Evolutionary conservation across 1,284 basidiomycete genomes (phyloP).

Genomic region (Blastosporella zonata): DNA sequence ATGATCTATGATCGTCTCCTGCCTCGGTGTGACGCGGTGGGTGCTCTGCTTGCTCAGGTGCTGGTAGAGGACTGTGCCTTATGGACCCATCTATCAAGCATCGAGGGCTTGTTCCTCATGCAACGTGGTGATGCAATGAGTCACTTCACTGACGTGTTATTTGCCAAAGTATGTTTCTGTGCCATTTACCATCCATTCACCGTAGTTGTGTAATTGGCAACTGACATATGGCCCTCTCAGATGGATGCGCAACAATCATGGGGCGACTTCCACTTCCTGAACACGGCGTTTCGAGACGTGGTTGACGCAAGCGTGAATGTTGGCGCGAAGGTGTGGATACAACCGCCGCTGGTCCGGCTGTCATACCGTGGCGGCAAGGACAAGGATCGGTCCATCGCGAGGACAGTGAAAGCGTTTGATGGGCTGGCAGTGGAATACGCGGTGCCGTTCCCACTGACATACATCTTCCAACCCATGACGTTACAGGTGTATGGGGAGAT

Average conservation of each 20-base stretch:
- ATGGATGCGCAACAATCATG: conserved; percentile 70
- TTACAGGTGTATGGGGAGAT: conserved; percentile 66
- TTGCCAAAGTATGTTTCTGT: conserved; percentile 65
- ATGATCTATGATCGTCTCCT: conserved; percentile 62
- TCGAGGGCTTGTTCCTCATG: conserved; percentile 77
- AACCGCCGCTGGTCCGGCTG: conserved; percentile 71
- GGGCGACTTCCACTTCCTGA: conserved; percentile 83
- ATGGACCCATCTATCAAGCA: conserved; percentile 63
- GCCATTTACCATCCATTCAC: background rate
- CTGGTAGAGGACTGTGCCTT: conserved; percentile 71
- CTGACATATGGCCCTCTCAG: too few relatives aligned
- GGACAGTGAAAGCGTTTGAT: conserved; percentile 62
- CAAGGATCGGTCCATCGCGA: conserved; percentile 37
- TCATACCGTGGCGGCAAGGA: conserved; percentile 54
- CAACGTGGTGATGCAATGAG: conserved; percentile 68
- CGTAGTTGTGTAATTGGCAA: too few relatives aligned
- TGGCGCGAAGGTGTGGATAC: conserved; percentile 54
- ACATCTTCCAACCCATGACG: conserved; percentile 65
- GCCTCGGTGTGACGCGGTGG: conserved; percentile 54
- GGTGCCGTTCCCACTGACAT: conserved; percentile 78
- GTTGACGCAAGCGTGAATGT: conserved; percentile 49
- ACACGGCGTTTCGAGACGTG: conserved; percentile 71
- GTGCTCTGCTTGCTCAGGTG: conserved; percentile 54
- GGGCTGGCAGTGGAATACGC: conserved; percentile 72
- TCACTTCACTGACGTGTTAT: conserved; percentile 69